Base-by-base conservation (phyloP, 2,329 filamentous ascomycete genomes). In the Diaporthe citri region DNA sequence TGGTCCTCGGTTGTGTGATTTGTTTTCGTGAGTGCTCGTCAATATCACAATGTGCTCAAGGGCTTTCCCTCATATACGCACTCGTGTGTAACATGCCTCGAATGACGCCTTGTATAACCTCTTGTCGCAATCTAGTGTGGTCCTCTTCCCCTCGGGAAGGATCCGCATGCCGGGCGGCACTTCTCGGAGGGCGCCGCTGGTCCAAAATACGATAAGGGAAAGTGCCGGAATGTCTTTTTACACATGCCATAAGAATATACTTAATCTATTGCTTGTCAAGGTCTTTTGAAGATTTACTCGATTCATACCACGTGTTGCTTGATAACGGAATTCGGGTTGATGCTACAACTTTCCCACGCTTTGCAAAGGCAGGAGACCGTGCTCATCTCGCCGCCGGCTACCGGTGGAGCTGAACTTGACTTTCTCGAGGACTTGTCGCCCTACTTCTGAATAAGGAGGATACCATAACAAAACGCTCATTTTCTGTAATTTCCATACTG, bases 111-210 rank as follows among this genome's bases (percentile, higher is more conserved):
- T 52, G n/a, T n/a, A 28, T 41, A 20, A 8, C 34, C 31, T 41
- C 8, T 52, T n/a, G 46, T 39, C 22, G 4, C 9, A 22, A 67
- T 67, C 15, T 28, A 13, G 9, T 39, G 56, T 25, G 56, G 56
- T 10, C 31, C 31, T 22, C 2, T 12, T 2, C 4, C 22, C 15
- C 13, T 39, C 46, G 46, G 31, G 9, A 28, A 55, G 34, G 64
- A 55, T n/a, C 64, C 64, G 64, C 64, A 69, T 69, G 64, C 64
- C 64, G 64, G 64, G 64, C 64, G 64, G 64, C 48, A 69, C 48
- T 41, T 55, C 9, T 52, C 64, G 64, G 64, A 55, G 34, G 34
- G n/a, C 46, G 64, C 64, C 48, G 64, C 41, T 41, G 64, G 55
- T 41, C 48, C 9, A 22, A 10, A n/a, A 15, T 0, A 9, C 28